Percentiles rank a stretch among this genome's conserved stretches.
Conservation (phyloP, 805 yeast species). For the Maudiozyma barnettii region DNA sequence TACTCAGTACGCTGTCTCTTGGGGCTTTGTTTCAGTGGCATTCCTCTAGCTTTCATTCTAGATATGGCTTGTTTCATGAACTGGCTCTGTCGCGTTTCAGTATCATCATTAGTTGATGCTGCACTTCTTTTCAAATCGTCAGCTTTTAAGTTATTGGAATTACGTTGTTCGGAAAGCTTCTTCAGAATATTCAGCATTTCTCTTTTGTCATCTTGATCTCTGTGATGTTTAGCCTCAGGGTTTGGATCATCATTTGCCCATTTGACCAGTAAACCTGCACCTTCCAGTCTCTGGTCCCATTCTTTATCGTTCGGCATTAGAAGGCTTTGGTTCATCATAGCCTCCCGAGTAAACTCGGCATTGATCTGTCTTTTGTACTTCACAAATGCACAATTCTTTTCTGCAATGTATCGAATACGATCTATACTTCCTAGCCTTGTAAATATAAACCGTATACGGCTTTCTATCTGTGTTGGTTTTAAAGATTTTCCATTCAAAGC, state of each 20-base stretch:
- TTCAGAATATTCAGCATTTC: slow-evolving; percentile 17
- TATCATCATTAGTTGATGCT: too few relatives aligned
- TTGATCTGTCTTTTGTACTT: slow-evolving; percentile 55
- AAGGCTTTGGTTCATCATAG: slow-evolving; percentile 77
- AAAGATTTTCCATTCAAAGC: slow-evolving; percentile 33
- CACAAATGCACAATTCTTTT: slow-evolving; percentile 69
- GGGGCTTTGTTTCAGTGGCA: not conserved
- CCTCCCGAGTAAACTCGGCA: slow-evolving; percentile 94
- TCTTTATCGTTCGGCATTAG: slow-evolving; percentile 33
- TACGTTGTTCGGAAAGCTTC: not conserved
- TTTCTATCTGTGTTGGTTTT: slow-evolving; percentile 30
- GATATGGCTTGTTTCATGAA: not conserved
- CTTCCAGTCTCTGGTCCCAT: slow-evolving; percentile 48
- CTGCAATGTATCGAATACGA: slow-evolving; percentile 49
- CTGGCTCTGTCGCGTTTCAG: not conserved
- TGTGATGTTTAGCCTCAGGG: slow-evolving; percentile 34
- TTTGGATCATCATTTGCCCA: slow-evolving; percentile 92
- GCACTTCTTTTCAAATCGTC: not conserved
- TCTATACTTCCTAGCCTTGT: slow-evolving; percentile 70
- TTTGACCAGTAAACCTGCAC: slow-evolving; percentile 37
- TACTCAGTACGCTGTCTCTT: not conserved
- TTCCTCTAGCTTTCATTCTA: not conserved
- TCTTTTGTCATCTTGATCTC: slow-evolving; percentile 20
- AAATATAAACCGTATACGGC: slow-evolving; percentile 38
- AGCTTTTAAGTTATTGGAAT: not conserved